Evolutionary conservation across 176 grass and related monocot genomes (phyloP).

Genomic region (Aegilops sharonensis): DNA sequence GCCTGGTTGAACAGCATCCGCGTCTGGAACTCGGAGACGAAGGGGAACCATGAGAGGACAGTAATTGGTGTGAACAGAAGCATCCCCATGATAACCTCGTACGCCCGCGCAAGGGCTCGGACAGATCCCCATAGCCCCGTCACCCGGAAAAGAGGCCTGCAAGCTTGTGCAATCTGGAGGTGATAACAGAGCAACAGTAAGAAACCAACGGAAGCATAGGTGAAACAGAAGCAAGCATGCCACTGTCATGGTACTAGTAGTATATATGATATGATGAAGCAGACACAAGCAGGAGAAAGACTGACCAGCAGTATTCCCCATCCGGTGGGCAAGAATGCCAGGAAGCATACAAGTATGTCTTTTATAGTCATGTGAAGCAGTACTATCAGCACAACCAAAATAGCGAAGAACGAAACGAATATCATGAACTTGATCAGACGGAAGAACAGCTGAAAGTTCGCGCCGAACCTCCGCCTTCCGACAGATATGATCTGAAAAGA

Average conservation of each 20-base stretch:
- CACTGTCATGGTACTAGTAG: background rate
- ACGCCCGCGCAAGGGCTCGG: constrained; percentile 75
- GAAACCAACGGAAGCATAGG: background rate
- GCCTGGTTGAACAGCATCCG: constrained; percentile 96
- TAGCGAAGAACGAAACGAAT: constrained; percentile 60
- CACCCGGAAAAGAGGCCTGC: constrained; percentile 38
- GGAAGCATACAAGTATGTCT: constrained; percentile 73
- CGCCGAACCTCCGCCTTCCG: constrained; percentile 74
- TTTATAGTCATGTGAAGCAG: constrained; percentile 70
- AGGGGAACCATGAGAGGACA: constrained; percentile 86
- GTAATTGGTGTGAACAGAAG: constrained; percentile 68
- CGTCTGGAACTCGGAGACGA: constrained; percentile 86
- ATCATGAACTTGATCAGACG: constrained; percentile 92
- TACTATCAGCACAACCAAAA: constrained; percentile 66
- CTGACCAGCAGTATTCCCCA: constrained; percentile 89
- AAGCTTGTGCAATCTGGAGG: constrained; percentile 81
- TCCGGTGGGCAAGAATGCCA: constrained; percentile 88
- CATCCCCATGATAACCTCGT: constrained; percentile 76
- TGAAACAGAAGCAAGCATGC: background rate
- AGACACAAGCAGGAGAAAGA: constrained; percentile 13
- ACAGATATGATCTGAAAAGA: constrained; percentile 75
- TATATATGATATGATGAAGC: background rate
- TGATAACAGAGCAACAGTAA: background rate
- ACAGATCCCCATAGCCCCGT: constrained; percentile 77
- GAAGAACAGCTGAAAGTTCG: constrained; percentile 81